phyloP scores from a whole-genome alignment of 106 monocot genomes.

The Xerophyta viscosa region DNA sequence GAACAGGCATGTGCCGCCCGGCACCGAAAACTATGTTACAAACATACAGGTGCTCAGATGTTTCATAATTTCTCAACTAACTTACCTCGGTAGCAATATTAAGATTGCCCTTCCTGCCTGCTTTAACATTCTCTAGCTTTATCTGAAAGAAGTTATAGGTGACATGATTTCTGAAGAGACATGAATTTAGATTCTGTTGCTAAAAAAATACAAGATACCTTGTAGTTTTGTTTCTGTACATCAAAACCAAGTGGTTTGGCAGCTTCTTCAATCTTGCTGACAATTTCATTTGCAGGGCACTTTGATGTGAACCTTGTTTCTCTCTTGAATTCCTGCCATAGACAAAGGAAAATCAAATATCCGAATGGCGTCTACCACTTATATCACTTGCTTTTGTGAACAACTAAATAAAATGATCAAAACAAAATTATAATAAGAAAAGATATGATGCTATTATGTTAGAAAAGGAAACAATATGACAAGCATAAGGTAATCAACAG shows the following conservation, averaged over 20 bases:
- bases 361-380: no score
- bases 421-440: no score
- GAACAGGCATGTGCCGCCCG: no score
- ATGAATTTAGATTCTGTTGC: no score
- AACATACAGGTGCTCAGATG: no score
- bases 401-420: no score
- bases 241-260: conserved; percentile 83
- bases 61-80: no score
- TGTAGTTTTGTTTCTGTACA: conserved; percentile 79
- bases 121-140: conserved; percentile 61
- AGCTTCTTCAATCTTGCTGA: conserved; percentile 83
- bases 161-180: no score
- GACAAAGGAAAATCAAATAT: background rate
- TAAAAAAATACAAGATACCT: conserved; percentile 23
- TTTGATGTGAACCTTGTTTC: conserved; percentile 81
- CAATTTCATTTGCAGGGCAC: conserved; percentile 71
- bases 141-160: conserved; percentile 25
- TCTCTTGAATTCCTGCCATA: conserved; percentile 60
- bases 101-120: conserved; percentile 85
- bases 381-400: no score
- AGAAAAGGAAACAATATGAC: no score
- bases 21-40: no score
- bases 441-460: background rate
- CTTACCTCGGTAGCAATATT: conserved; percentile 81
- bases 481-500: no score